A percentile compares a stretch with the other conserved stretches of the same genome.
phyloP scores from a whole-genome alignment of 2,329 filamentous ascomycete genomes.

The Stachybotrys elegans region DNA sequence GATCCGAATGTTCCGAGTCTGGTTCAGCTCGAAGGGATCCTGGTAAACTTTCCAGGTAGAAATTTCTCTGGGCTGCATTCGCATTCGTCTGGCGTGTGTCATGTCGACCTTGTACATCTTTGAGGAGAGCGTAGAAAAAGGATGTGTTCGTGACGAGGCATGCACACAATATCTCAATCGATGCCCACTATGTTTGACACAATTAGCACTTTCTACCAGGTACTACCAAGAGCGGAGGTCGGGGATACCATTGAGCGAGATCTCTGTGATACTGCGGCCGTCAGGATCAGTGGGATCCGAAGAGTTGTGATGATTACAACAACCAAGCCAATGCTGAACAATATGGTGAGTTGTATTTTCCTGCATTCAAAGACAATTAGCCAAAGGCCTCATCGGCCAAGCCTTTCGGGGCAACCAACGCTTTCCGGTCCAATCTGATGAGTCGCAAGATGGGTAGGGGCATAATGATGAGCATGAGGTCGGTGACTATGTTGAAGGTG shows the following conservation, averaged over 20 bases:
- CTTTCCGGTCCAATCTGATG: slow-evolving; percentile 14
- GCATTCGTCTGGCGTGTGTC: no score
- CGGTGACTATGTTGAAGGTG: slow-evolving; percentile 22
- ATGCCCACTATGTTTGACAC: slow-evolving; percentile 19
- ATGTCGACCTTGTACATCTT: slow-evolving; percentile 20
- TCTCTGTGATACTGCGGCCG: slow-evolving; percentile 19
- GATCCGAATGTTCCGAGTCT: no score
- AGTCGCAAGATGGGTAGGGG: slow-evolving; percentile 22
- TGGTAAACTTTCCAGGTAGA: no score
- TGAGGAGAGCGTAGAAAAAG: slow-evolving; percentile 22
- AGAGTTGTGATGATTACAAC: slow-evolving; percentile 22
- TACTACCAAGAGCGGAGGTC: background rate
- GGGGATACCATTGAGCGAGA: slow-evolving; percentile 20
- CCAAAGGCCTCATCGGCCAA: background rate
- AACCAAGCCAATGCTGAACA: slow-evolving; percentile 21
- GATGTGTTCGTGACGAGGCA: slow-evolving; percentile 25
- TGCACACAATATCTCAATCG: slow-evolving; percentile 26
- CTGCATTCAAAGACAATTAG: slow-evolving; percentile 7
- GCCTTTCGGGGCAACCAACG: slow-evolving; percentile 5
- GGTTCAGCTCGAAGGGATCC: no score
- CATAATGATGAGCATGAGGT: slow-evolving; percentile 22
- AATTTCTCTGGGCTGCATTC: no score
- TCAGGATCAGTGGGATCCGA: slow-evolving; percentile 23
- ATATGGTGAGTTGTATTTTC: slow-evolving; percentile 15
- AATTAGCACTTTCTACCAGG: background rate